phyloP scores from a whole-genome alignment of 176 grass and related monocot genomes.

The Musa itinerans region DNA sequence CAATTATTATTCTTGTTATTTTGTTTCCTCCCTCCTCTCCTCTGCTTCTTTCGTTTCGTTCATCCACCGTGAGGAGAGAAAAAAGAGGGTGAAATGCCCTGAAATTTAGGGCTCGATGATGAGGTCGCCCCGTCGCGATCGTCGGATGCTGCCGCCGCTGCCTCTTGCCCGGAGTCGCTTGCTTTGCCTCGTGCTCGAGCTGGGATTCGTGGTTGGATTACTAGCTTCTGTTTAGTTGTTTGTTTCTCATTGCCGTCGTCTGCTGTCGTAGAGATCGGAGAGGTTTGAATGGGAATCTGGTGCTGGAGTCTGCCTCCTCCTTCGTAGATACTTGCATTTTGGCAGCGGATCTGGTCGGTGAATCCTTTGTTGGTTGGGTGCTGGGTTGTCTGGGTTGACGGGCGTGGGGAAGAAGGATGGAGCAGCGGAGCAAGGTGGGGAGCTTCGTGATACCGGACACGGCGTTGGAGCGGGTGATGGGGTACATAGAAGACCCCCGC shows the following conservation, averaged over 20 bases:
- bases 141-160: too few relatives aligned
- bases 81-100: too few relatives aligned
- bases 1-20: too few relatives aligned
- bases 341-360: background rate
- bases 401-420: background rate
- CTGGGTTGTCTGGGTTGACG: background rate
- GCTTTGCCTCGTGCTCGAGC: too few relatives aligned
- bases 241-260: background rate
- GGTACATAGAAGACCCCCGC: slow-evolving; percentile 63
- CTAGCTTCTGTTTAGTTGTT: too few relatives aligned
- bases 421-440: slow-evolving; percentile 25
- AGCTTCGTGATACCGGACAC: slow-evolving; percentile 59
- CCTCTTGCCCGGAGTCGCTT: too few relatives aligned
- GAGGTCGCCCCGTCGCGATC: too few relatives aligned
- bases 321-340: background rate
- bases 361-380: background rate
- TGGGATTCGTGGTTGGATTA: too few relatives aligned
- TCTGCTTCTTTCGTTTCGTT: too few relatives aligned
- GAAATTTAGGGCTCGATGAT: too few relatives aligned
- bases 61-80: too few relatives aligned
- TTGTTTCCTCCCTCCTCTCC: too few relatives aligned
- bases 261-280: background rate
- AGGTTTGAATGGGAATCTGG: background rate
- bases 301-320: background rate
- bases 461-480: slow-evolving; percentile 52